Evolutionary conservation across 2,329 filamentous ascomycete species (phyloP), one percentile per base, ranked within the genome.

Genomic region (Cordyceps sp.): DNA sequence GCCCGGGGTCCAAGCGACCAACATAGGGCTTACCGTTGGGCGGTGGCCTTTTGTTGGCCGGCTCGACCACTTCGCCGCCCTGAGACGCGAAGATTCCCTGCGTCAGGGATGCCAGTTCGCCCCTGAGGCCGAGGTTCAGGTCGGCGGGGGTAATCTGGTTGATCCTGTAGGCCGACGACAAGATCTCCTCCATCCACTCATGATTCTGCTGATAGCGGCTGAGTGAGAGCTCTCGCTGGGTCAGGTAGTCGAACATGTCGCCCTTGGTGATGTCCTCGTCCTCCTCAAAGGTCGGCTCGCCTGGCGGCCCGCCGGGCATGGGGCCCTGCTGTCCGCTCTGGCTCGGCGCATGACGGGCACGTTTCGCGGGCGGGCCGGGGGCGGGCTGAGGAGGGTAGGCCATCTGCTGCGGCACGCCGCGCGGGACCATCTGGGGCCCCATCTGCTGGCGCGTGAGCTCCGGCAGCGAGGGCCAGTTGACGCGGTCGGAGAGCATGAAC

Each of bases 171-270:
- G 86, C 84, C 2, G 88, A 96, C 1, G 81, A 83, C 33, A 96
- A 70, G 19, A 98, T 77, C 55, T 98, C 88, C 48, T 96, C 90
- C 83, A 98, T 93, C 90, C 88, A 96, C 52, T 93, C 84, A 46
- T 98, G 88, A 45, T 98, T 92, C 49, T 94, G 85, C 50, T 78
- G 78, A 53, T 94, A 98, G 34, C 90, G 73, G 40, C 75, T 73
- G 37, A 83, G 64, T 43, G 85, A 93, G 38, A 98, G 79, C 40
- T 98, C 90, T 27, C 86, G 72, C 4, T 86, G 86, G 1, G 84
- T 88, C 39, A 94, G 62, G 39, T 84, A 73, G 49, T 98, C 90
- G 46, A 98, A 83, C 50, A 86, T 68, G 52, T 98, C 90, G 19
- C 85, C 85, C 15, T 81, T 68, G 6, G 78, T 80, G 4, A 79